These are phyloP conservation scores for Colletotrichum ledebouriae DNA, from an alignment of 2,329 filamentous ascomycete genomes.

Conservation along the genomic window DNA sequence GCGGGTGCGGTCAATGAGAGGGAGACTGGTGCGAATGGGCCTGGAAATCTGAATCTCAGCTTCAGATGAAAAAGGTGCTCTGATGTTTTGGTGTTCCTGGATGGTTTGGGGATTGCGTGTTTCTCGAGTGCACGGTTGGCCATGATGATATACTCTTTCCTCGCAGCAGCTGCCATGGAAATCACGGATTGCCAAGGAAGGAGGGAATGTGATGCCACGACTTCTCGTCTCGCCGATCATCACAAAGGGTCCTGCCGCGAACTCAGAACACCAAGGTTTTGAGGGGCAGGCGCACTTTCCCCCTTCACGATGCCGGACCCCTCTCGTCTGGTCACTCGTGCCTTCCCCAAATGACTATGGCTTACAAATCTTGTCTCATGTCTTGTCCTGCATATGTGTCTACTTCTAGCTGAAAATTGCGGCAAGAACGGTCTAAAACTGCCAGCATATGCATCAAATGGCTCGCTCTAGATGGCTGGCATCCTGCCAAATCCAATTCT, in stretches of 20 bases:
- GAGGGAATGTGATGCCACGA: background rate
- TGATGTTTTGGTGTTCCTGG: conserved; percentile 21
- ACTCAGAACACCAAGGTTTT: background rate
- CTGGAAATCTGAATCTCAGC: background rate
- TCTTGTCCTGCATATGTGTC: too few relatives aligned
- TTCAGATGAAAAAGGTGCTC: conserved; percentile 39
- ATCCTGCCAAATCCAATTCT: background rate
- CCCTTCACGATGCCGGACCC: background rate
- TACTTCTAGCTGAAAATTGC: background rate
- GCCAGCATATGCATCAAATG: background rate
- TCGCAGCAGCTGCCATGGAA: conserved; percentile 15
- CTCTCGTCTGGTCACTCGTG: background rate
- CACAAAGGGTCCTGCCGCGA: background rate
- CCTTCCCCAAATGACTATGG: background rate
- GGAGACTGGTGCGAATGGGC: background rate
- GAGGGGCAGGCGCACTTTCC: background rate
- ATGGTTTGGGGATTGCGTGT: conserved; percentile 19
- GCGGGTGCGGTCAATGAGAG: background rate
- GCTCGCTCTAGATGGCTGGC: background rate
- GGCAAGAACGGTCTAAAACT: background rate
- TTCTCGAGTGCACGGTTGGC: conserved; percentile 10
- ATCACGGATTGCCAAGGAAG: background rate
- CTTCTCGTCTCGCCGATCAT: background rate
- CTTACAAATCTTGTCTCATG: background rate
- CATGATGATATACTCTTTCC: conserved; percentile 3